Evolutionary conservation across 352 stramenopile species (phyloP), one percentile per base, ranked within the genome.

Genomic region (Pythium rishiriense): DNA sequence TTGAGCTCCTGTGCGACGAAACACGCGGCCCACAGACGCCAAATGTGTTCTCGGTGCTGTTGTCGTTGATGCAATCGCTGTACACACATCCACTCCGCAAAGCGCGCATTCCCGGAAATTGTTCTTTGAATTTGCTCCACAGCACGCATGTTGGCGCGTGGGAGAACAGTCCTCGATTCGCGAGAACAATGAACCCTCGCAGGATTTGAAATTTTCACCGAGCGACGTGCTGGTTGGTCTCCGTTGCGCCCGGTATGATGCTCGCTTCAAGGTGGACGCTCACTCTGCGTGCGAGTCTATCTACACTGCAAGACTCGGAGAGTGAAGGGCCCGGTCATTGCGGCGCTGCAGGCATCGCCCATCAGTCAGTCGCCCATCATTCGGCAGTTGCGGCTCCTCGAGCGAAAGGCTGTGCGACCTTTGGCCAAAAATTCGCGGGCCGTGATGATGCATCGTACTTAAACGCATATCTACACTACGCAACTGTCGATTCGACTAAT

Each of bases 381-480:
- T 28, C 50, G 37, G 37, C 17, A 42, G 1, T 5, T 43, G 48
- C 26, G 31, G 11, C 45, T 50, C 11, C 10, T 15, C 4, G 39
- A 15, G 8, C 29, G 19, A 14, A 17, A 26, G 26, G 41, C 10
- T 25, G 41, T 5, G 7, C 50, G 59, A 66, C 59, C 21, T 47
- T 66, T 59, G 59, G 28, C 35, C 49, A 55, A 66, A 66, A 55
- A 55, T 50, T 64, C 47, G n/a, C 25, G 21, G 22, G 9, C 37
- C 14, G 10, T 1, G 4, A 4, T n/a, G 15, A 52, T 22, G 9
- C 19, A 9, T 52, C 55, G 41, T 51, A 62, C 42, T 46, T 47
- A 22, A 8, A 35, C 25, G 17, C 19, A 42, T 15, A 3, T 19
- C 17, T n/a, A 41, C 26, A 14, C 12, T 42, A 41, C 12, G 10